phyloP scores from a whole-genome alignment of 2,329 filamentous ascomycete species.

The Arachnomyces sp. region DNA sequence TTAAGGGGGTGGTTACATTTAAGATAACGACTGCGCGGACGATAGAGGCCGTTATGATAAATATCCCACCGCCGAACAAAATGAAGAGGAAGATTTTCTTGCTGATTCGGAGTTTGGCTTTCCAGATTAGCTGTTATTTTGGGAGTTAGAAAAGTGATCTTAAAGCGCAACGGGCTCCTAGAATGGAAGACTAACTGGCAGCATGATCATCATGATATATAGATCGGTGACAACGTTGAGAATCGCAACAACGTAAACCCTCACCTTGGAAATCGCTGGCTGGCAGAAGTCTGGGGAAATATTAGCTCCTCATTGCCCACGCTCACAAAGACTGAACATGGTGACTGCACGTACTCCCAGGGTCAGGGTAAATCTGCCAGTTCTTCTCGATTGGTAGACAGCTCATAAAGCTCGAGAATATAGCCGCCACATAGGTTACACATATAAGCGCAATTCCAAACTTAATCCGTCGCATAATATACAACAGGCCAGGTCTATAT shows the following conservation, averaged over 20 bases:
- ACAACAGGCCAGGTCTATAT: too few relatives aligned
- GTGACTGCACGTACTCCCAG: too few relatives aligned
- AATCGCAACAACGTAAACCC: slow-evolving; percentile 40
- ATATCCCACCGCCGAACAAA: slow-evolving; percentile 48
- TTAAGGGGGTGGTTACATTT: slow-evolving; percentile 22
- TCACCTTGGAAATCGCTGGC: slow-evolving; percentile 38
- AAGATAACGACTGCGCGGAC: slow-evolving; percentile 47
- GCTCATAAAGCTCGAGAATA: neutral
- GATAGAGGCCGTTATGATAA: slow-evolving; percentile 48
- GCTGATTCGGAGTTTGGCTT: slow-evolving; percentile 39
- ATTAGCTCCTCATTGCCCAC: too few relatives aligned
- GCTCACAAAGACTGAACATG: too few relatives aligned
- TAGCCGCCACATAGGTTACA: neutral
- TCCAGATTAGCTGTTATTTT: slow-evolving; percentile 50
- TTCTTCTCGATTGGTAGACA: slow-evolving; percentile 5
- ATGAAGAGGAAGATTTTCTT: slow-evolving; percentile 47
- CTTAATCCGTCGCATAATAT: too few relatives aligned
- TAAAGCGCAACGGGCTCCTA: slow-evolving; percentile 3
- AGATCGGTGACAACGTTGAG: slow-evolving; percentile 49
- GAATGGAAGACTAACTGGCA: too few relatives aligned
- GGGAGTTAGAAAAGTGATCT: slow-evolving; percentile 22
- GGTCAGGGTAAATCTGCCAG: too few relatives aligned
- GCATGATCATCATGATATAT: slow-evolving; percentile 49
- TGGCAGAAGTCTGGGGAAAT: slow-evolving; percentile 35
- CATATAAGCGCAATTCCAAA: too few relatives aligned